These are phyloP conservation scores for Cercospora nicotianae DNA, from an alignment of 2,329 filamentous ascomycete genomes.

Conservation along the genomic window DNA sequence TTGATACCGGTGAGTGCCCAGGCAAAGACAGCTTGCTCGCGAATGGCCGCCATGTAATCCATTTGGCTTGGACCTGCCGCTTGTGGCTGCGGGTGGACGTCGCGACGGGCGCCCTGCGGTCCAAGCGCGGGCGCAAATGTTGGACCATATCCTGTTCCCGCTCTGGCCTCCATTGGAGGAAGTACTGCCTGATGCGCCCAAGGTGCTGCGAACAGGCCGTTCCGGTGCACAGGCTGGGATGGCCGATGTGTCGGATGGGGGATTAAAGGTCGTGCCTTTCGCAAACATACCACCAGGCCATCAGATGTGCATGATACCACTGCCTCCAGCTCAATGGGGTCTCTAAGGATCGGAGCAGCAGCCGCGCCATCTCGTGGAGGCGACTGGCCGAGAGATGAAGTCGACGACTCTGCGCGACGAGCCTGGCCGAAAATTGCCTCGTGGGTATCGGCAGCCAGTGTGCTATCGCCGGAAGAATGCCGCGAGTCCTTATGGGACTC, in stretches of 20 bases:
- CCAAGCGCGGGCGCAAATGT: constrained; percentile 42
- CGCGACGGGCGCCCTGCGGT: constrained; percentile 34
- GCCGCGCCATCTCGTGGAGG: constrained; percentile 30
- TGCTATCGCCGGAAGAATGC: constrained; percentile 51
- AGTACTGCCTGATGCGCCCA: constrained; percentile 70
- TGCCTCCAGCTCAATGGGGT: constrained; percentile 73
- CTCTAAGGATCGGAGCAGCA: constrained; percentile 26
- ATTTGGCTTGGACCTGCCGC: constrained; percentile 51
- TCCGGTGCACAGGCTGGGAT: constrained; percentile 49
- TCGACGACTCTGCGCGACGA: constrained; percentile 40
- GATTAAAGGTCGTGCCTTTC: constrained; percentile 70
- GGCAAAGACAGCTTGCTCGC: constrained; percentile 83
- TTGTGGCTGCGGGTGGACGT: constrained; percentile 45
- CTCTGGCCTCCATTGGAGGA: constrained; percentile 41
- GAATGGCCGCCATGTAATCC: constrained; percentile 75
- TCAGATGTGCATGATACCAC: constrained; percentile 92
- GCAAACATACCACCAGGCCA: constrained; percentile 77
- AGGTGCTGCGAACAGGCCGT: constrained; percentile 74
- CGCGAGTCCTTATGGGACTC: constrained; percentile 29
- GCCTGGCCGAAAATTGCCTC: constrained; percentile 49
- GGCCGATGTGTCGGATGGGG: constrained; percentile 57
- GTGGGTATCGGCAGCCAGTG: constrained; percentile 40
- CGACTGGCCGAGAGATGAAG: constrained; percentile 36
- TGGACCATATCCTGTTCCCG: constrained; percentile 31
- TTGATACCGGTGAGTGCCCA: constrained; percentile 83